These are phyloP conservation scores for Daucus carota DNA, from an alignment of 129 eudicot genomes.

Conservation along the genomic window DH1_v3.0 NC_030381.2:3890501-3891000, in stretches of 20 bases:
- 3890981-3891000: neutral
- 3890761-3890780: neutral
- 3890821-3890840: neutral
- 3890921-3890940: too few relatives aligned
- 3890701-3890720: neutral
- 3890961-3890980: neutral
- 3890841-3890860: neutral
- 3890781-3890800: neutral
- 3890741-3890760: neutral
- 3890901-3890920: too few relatives aligned
- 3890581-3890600: neutral
- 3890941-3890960: too few relatives aligned
- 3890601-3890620: neutral
- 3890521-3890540: neutral
- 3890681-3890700: neutral
- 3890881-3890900: neutral
- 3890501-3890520: neutral
- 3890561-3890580: neutral
- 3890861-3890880: neutral
- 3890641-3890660: neutral
- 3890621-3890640: neutral
- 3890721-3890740: too few relatives aligned
- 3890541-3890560: neutral
- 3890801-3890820: neutral
- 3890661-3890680: too few relatives aligned